Base-by-base conservation (phyloP, 345 rosid genomes). In the Brassica cretica region DNA sequence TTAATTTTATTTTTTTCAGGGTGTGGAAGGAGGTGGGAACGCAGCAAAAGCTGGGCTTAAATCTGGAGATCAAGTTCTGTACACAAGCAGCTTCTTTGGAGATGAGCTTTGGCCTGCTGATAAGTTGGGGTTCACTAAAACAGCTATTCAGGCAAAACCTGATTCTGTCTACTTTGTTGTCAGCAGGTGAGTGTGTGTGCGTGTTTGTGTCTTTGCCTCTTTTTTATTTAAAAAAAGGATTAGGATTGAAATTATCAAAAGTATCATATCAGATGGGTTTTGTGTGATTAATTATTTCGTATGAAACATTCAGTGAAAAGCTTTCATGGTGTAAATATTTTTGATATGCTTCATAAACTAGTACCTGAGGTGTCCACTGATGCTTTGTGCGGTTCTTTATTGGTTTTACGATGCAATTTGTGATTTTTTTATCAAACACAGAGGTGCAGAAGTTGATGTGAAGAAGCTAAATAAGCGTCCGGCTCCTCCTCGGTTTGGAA, bases 71-170 rank as follows among this genome's bases (percentile, higher is more conserved):
- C 98, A 94, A 77, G 98, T 94, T 33, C 70, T 92, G 16, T 94
- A 94, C 87, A 94, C 98, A 25, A 94, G 98, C 81, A 94, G 97
- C 84, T 94, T 94, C 89, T 94, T 94, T 30, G 98, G 98, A 2
- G 98, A 94, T 82, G 98, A 94, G 77, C 97, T 94, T 74, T 94
- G 98, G 98, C 98, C 98, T 19, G 98, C 98, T 2, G 98, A 94
- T 84, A 94, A 94, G 84, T 81, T 94, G 4, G 98, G 98, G 6
- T 94, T 94, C 62, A 94, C 98, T 37, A 94, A 94, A 88, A 94
- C 98, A 61, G 98, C 98, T 8, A 85, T 94, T 80, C 98, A 94
- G 84, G 98, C 98, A 4, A 94, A 92, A 84, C 98, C 98, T 14
- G 98, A 94, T 66, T 89, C 93, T 76, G 86, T 94, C 74, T 92